phyloP scores from a whole-genome alignment of 1,139 yeast genomes.

The Debaryomyces udenii region DNA sequence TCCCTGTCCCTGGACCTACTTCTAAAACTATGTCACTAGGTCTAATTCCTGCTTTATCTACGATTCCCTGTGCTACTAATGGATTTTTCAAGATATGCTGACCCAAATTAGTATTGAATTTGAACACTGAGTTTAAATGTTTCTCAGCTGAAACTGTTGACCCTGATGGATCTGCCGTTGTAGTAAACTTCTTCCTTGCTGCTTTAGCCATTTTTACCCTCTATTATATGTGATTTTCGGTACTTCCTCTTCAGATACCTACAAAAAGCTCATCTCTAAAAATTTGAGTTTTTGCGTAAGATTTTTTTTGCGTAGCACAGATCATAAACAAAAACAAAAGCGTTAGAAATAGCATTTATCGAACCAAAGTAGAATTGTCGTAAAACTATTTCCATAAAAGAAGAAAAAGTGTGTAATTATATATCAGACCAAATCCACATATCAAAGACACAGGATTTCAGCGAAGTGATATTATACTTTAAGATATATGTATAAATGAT shows the following conservation, averaged over 20 bases:
- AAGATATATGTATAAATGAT: too few species aligned
- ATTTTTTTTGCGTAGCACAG: conserved; percentile 9
- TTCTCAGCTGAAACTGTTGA: conserved; percentile 65
- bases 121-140: conserved; percentile 81
- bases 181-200: conserved; percentile 53
- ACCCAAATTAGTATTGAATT: conserved; percentile 94
- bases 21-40: conserved; percentile 94
- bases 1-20: conserved; percentile 99
- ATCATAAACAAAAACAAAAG: conserved; percentile 11
- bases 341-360: background rate
- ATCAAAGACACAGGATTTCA: too few species aligned
- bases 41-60: conserved; percentile 89
- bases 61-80: conserved; percentile 95
- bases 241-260: background rate
- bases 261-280: conserved; percentile 5
- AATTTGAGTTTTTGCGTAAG: conserved; percentile 6
- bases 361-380: too few species aligned
- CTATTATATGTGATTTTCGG: too few species aligned
- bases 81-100: conserved; percentile 98
- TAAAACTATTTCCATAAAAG: too few species aligned
- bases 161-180: conserved; percentile 45
- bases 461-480: too few species aligned
- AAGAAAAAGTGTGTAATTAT: too few species aligned
- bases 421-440: too few species aligned
- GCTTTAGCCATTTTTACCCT: conserved; percentile 52